Evolutionary conservation across 2,329 filamentous ascomycete genomes (phyloP).

Genomic region (Raffaelea arxii): DNA sequence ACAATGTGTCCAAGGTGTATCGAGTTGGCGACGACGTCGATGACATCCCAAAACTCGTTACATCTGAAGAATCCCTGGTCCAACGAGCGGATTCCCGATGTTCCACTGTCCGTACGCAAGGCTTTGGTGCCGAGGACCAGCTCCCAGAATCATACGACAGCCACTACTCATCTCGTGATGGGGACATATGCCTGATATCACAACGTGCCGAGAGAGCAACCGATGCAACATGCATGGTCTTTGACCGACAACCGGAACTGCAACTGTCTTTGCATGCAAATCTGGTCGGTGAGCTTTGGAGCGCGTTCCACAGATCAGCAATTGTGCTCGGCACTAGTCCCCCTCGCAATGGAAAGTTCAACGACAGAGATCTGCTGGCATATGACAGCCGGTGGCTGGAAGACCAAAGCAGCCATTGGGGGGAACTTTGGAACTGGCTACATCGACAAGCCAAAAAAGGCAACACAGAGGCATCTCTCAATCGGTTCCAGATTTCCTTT

Average conservation of each 20-base stretch:
- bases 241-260: not conserved
- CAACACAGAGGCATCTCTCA: not conserved
- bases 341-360: not conserved
- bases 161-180: not conserved
- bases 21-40: not conserved
- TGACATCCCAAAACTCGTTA: not conserved
- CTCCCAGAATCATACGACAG: not conserved
- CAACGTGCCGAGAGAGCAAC: not conserved
- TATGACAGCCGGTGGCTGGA: not conserved
- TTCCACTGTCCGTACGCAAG: not conserved
- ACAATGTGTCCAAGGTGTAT: not conserved
- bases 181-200: not conserved
- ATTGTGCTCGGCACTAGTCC: not conserved
- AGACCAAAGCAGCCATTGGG: not conserved
- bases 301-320: not conserved
- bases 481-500: not conserved
- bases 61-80: not conserved
- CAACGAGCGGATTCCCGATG: not conserved
- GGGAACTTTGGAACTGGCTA: not conserved
- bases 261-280: no score
- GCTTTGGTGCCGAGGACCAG: not conserved
- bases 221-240: not conserved
- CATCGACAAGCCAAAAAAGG: not conserved
- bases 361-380: not conserved
- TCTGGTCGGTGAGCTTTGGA: no score